These are phyloP conservation scores for Barnettozyma botsteinii DNA, from an alignment of 805 yeast genomes.

Conservation along the genomic window DNA sequence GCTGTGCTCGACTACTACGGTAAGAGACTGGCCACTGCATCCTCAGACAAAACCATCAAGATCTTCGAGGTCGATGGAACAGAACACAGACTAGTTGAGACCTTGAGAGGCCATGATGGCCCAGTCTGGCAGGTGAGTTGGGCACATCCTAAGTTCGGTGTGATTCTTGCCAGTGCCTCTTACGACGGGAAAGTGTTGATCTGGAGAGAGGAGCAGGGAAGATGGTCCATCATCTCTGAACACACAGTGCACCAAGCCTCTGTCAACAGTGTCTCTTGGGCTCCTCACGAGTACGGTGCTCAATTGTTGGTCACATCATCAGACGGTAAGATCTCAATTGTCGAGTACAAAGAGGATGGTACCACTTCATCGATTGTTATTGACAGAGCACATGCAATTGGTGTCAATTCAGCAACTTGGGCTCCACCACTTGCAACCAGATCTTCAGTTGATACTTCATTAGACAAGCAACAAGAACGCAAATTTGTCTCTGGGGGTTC, in stretches of 20 bases:
- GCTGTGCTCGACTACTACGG: constrained; percentile 98
- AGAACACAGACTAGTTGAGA: constrained; percentile 72
- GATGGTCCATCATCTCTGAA: constrained; percentile 83
- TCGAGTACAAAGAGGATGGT: constrained; percentile 89
- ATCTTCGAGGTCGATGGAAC: constrained; percentile 89
- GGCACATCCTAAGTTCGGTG: constrained; percentile 99
- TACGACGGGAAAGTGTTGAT: constrained; percentile 91
- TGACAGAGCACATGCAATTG: constrained; percentile 79
- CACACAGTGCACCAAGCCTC: constrained; percentile 89
- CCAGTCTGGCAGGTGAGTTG: constrained; percentile 99
- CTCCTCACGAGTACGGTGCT: constrained; percentile 96
- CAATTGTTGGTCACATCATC: constrained; percentile 84
- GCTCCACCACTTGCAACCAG: constrained; percentile 51
- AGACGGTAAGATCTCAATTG: constrained; percentile 87
- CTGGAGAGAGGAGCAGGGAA: constrained; percentile 91
- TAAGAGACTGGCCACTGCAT: constrained; percentile 89
- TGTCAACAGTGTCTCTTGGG: constrained; percentile 93
- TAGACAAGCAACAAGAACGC: constrained; percentile 41
- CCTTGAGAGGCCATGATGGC: constrained; percentile 90
- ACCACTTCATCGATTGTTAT: constrained; percentile 51
- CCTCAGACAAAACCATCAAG: constrained; percentile 93
- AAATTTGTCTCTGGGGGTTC: constrained; percentile 93
- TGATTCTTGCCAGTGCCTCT: constrained; percentile 88
- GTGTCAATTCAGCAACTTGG: constrained; percentile 95
- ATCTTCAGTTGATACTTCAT: constrained; percentile 29